phyloP scores from a whole-genome alignment of 805 yeast species.

The Cephaloascus fragrans region DNA sequence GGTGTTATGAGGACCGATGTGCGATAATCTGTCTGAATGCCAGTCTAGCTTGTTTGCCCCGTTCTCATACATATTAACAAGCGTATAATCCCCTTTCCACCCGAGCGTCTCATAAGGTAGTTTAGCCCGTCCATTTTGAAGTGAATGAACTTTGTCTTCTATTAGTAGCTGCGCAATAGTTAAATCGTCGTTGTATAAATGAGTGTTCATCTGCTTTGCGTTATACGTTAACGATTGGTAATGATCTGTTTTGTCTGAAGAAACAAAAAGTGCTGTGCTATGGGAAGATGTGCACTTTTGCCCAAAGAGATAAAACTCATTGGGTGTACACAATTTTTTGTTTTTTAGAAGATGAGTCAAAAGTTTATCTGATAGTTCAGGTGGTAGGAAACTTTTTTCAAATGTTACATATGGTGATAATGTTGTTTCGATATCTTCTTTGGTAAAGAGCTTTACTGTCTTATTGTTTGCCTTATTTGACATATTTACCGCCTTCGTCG shows the following conservation, averaged over 20 bases:
- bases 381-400: conserved; percentile 42
- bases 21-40: conserved; percentile 69
- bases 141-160: conserved; percentile 28
- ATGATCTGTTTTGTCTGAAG: conserved; percentile 2
- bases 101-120: conserved; percentile 26
- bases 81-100: conserved; percentile 48
- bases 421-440: conserved; percentile 38
- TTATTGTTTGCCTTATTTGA: conserved; percentile 7
- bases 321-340: conserved; percentile 24
- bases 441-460: conserved; percentile 34
- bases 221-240: conserved; percentile 25
- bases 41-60: conserved; percentile 49
- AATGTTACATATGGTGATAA: conserved; percentile 40
- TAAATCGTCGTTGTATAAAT: conserved; percentile 30
- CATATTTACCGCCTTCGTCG: conserved; percentile 2
- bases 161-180: conserved; percentile 24
- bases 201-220: conserved; percentile 22
- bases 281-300: conserved; percentile 54
- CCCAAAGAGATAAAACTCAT: conserved; percentile 54
- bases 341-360: conserved; percentile 32
- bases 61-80: conserved; percentile 46
- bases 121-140: conserved; percentile 17
- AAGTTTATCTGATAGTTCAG: conserved; percentile 33
- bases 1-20: conserved; percentile 62
- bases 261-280: conserved; percentile 26